phyloP scores from a whole-genome alignment of 2,329 filamentous ascomycete genomes.

The Fusarium globosum region DNA sequence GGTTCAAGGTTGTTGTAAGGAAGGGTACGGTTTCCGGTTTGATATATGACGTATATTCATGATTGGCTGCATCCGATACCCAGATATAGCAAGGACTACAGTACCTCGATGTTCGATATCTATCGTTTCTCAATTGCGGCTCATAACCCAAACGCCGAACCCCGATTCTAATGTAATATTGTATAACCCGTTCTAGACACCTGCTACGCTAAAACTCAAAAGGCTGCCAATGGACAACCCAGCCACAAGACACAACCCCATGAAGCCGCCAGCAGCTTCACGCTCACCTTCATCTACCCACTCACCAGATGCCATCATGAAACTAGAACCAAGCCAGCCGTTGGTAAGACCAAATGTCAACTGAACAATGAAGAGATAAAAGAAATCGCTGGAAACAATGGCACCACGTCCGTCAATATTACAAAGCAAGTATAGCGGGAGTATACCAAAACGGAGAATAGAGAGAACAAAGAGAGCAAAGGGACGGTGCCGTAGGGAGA shows the following conservation, averaged over 20 bases:
- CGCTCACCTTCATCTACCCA: conserved; percentile 86
- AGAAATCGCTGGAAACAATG: conserved; percentile 80
- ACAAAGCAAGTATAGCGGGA: conserved; percentile 90
- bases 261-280: conserved; percentile 92
- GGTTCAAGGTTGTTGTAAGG: conserved; percentile 31
- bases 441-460: conserved; percentile 73
- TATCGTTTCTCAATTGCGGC: conserved; percentile 21
- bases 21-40: conserved; percentile 24
- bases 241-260: conserved; percentile 88
- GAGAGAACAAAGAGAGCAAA: conserved; percentile 74
- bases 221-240: conserved; percentile 89
- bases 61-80: conserved; percentile 30
- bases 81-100: conserved; percentile 6
- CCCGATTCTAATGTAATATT: conserved; percentile 18
- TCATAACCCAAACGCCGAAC: conserved; percentile 18
- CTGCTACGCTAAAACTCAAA: conserved; percentile 81
- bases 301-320: conserved; percentile 89
- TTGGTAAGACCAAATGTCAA: conserved; percentile 85
- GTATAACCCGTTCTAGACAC: conserved; percentile 49
- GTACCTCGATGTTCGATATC: conserved; percentile 19
- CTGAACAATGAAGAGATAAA: conserved; percentile 88
- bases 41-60: conserved; percentile 29
- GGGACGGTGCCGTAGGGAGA: conserved; percentile 71
- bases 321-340: conserved; percentile 85
- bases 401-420: conserved; percentile 85